Conservation (phyloP, 2,329 filamentous ascomycete genomes). For the Aureobasidium sp. region DNA sequence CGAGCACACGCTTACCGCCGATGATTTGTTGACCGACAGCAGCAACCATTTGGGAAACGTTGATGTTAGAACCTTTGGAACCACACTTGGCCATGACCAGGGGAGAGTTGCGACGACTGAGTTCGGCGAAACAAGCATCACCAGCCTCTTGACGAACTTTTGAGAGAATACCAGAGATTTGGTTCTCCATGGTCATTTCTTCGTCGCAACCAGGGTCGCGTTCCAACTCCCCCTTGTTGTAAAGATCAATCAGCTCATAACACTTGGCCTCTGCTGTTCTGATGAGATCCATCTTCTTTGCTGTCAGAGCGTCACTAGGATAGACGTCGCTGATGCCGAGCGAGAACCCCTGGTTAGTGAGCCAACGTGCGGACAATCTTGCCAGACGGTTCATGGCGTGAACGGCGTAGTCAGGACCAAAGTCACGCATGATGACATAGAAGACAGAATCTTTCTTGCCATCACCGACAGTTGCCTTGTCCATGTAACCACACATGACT, state of each 20-base stretch:
- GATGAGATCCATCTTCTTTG: constrained; percentile 70
- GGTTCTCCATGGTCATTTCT: constrained; percentile 84
- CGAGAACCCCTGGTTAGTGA: constrained; percentile 89
- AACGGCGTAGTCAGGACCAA: constrained; percentile 80
- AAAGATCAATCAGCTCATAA: constrained; percentile 74
- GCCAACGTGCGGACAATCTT: constrained; percentile 78
- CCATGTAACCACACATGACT: constrained; percentile 95
- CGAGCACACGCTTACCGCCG: constrained; percentile 79
- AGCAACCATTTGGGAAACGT: constrained; percentile 98
- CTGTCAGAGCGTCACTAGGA: constrained; percentile 63
- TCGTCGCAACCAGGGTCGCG: constrained; percentile 86
- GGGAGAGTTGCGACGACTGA: constrained; percentile 87
- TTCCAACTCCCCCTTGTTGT: constrained; percentile 71
- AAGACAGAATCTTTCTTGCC: constrained; percentile 98
- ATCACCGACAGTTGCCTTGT: constrained; percentile 93
- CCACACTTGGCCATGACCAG: constrained; percentile 96
- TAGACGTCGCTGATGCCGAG: constrained; percentile 95
- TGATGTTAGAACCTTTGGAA: constrained; percentile 94
- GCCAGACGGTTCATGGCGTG: constrained; percentile 90
- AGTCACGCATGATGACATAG: constrained; percentile 93
- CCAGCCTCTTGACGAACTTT: constrained; percentile 88
- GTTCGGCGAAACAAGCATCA: constrained; percentile 78
- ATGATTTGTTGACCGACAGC: constrained; percentile 98
- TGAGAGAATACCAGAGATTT: constrained; percentile 83
- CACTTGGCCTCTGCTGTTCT: constrained; percentile 71